Evolutionary conservation across 768 basidiomycete species (phyloP).

Genomic region (Kwoniella botswanensis): DNA sequence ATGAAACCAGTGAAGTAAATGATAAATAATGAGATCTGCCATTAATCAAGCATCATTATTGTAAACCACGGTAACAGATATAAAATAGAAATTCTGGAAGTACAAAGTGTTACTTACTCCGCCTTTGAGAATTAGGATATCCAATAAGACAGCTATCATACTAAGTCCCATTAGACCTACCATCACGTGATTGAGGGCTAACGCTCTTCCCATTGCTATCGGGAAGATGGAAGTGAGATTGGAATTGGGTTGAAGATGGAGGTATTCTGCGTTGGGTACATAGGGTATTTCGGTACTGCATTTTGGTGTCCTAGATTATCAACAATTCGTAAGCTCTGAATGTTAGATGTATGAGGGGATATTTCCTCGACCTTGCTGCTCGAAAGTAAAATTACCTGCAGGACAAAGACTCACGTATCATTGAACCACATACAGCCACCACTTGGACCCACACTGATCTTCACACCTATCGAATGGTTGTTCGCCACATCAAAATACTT

Average conservation of each 20-base stretch:
- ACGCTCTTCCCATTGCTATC: constrained; percentile 10
- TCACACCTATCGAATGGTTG: neutral
- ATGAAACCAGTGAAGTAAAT: constrained; percentile 1
- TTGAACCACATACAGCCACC: constrained; percentile 22
- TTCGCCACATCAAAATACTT: neutral
- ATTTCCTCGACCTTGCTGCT: too few relatives aligned
- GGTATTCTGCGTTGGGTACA: constrained; percentile 9
- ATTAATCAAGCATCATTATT: neutral
- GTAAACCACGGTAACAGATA: too few relatives aligned
- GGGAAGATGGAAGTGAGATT: constrained; percentile 9
- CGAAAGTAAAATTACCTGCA: neutral
- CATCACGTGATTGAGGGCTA: constrained; percentile 12
- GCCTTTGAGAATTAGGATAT: constrained; percentile 2
- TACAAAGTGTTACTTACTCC: neutral
- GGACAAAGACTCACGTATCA: constrained; percentile 3
- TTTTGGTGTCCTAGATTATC: neutral
- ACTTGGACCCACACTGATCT: constrained; percentile 10
- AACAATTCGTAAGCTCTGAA: neutral
- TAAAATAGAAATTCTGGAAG: neutral
- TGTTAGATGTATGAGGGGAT: neutral
- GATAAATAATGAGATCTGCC: constrained; percentile 3
- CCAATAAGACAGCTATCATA: constrained; percentile 1
- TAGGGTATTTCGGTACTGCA: constrained; percentile 10
- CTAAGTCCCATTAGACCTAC: constrained; percentile 1
- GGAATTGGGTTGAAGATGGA: constrained; percentile 12